These are phyloP conservation scores for Phytophthora crassamura DNA, from an alignment of 352 stramenopile species.

Conservation along the genomic window DNA sequence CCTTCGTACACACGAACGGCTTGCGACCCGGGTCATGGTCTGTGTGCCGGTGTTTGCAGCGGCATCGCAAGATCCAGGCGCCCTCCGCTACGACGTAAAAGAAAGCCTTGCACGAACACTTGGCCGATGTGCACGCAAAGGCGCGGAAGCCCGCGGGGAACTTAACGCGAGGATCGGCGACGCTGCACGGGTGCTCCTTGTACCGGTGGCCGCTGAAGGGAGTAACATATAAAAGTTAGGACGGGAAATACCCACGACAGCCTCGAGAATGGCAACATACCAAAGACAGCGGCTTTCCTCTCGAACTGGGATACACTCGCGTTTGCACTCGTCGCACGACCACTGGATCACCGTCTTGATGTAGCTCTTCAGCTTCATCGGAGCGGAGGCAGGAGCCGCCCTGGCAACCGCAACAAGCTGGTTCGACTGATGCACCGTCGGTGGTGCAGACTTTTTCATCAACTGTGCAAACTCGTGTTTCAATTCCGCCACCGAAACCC, in stretches of 20 bases:
- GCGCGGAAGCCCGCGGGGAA: constrained; percentile 36
- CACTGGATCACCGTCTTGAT: constrained; percentile 69
- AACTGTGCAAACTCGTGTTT: constrained; percentile 10
- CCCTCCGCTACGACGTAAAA: constrained; percentile 86
- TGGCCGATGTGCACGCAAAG: constrained; percentile 66
- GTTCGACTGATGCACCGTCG: constrained; percentile 4
- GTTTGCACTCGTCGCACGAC: constrained; percentile 63
- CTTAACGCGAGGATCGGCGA: constrained; percentile 48
- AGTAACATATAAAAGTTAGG: too few species aligned
- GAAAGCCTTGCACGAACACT: constrained; percentile 64
- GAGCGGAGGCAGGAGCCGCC: not conserved
- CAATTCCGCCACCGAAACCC: constrained; percentile 21
- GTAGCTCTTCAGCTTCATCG: constrained; percentile 30
- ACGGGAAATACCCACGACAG: too few species aligned
- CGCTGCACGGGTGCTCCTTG: constrained; percentile 68
- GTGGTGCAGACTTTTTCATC: constrained; percentile 8
- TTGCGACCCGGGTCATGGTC: constrained; percentile 60
- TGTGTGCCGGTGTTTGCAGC: constrained; percentile 84
- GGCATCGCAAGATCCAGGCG: constrained; percentile 80
- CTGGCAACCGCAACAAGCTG: not conserved
- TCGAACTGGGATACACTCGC: constrained; percentile 79
- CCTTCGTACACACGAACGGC: constrained; percentile 61
- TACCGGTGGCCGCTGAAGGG: constrained; percentile 68
- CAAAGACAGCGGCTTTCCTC: constrained; percentile 83
- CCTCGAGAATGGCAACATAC: constrained; percentile 25